These are phyloP conservation scores for Dentipellis fragilis DNA, from an alignment of 768 basidiomycete genomes.

Conservation along the genomic window DNA sequence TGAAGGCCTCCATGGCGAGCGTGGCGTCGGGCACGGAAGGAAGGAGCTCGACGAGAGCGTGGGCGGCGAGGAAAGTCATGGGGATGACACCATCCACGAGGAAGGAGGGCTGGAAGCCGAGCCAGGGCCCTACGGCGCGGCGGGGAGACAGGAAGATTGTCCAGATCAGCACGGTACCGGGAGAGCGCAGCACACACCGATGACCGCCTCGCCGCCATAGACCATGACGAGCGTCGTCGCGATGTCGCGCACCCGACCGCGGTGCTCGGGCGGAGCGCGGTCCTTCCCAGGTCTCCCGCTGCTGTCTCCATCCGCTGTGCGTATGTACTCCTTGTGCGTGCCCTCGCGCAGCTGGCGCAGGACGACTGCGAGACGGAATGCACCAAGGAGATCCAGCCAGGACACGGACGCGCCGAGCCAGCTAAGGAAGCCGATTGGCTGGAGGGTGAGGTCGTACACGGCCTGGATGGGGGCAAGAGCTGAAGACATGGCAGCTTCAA, in stretches of 20 bases:
- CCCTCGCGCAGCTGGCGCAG: slow-evolving; percentile 11
- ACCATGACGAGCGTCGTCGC: slow-evolving; percentile 11
- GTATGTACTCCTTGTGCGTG: slow-evolving; percentile 1
- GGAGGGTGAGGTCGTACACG: slow-evolving; percentile 11
- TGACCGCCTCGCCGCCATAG: slow-evolving; percentile 13
- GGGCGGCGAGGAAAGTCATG: slow-evolving; percentile 1
- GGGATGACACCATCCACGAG: slow-evolving; percentile 4
- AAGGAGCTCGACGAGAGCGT: slow-evolving; percentile 6
- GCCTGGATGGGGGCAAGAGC: slow-evolving; percentile 6
- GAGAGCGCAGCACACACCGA: slow-evolving; percentile 6
- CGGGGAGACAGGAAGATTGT: background rate
- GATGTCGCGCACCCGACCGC: slow-evolving; percentile 7
- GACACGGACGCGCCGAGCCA: slow-evolving; percentile 9
- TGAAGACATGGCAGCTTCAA: slow-evolving; percentile 2
- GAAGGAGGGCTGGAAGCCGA: slow-evolving; percentile 12
- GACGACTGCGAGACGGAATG: slow-evolving; percentile 11
- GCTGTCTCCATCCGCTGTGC: slow-evolving; percentile 1
- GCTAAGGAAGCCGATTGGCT: slow-evolving; percentile 7
- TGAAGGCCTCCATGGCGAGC: slow-evolving; percentile 9
- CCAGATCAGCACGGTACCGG: background rate
- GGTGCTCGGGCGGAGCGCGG: background rate
- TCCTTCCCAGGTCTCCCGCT: background rate
- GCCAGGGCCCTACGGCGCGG: slow-evolving; percentile 7
- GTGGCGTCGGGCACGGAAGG: slow-evolving; percentile 8
- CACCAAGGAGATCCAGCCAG: slow-evolving; percentile 9